A percentile compares a stretch with the other conserved stretches of the same genome.
Conservation (phyloP, 2,329 filamentous ascomycete genomes). For the Scytalidium sp. region DNA sequence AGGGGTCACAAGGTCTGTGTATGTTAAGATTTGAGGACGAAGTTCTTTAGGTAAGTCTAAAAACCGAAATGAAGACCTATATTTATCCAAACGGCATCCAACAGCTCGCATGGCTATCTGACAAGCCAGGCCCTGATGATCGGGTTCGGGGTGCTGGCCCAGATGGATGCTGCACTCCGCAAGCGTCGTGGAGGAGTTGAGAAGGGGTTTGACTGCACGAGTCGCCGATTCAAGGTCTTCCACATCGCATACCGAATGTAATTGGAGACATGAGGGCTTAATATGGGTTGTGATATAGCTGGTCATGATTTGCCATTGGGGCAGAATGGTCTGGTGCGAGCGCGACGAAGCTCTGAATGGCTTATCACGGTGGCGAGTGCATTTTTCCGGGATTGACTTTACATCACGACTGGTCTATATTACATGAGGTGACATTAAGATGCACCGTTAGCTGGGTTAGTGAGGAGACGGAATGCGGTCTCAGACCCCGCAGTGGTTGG, state of each 20-base stretch:
- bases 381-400: too few relatives aligned
- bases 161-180: slow-evolving; percentile 2
- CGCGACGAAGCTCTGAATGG: not conserved
- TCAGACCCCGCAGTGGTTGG: not conserved
- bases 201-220: not conserved
- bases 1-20: slow-evolving; percentile 22
- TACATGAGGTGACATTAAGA: not conserved
- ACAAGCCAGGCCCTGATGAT: too few relatives aligned
- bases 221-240: not conserved
- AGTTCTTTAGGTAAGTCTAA: slow-evolving; percentile 18
- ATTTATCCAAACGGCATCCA: too few relatives aligned
- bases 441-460: slow-evolving; percentile 3
- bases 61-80: slow-evolving; percentile 1
- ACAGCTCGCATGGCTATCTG: too few relatives aligned
- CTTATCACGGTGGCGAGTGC: not conserved
- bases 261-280: not conserved
- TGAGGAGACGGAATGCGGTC: not conserved
- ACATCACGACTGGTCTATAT: not conserved
- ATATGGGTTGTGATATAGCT: slow-evolving; percentile 1
- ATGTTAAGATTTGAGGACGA: slow-evolving; percentile 15
- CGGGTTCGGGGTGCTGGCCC: not conserved
- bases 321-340: not conserved
- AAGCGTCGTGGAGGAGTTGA: not conserved
- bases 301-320: not conserved
- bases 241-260: slow-evolving; percentile 1